Base-by-base conservation (phyloP, 257 asterid species). In the Nicotiana obtusifolia region DNA sequence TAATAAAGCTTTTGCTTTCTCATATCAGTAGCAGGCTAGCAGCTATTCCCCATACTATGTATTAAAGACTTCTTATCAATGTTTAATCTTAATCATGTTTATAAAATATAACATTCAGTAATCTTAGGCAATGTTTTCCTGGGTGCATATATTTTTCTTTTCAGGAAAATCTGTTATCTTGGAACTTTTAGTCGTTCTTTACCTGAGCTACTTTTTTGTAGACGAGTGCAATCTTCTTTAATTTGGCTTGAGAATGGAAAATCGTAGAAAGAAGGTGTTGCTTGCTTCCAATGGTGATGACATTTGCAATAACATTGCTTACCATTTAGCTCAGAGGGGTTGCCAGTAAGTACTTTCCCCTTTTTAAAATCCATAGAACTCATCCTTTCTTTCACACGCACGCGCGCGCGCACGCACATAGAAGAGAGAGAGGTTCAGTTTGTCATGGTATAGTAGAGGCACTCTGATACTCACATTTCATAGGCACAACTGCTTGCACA, bases 211-310 rank as follows among this genome's bases (percentile, higher is more conserved):
- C 44, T 47, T 44, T 24, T 20, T 49, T 73, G 79, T 16, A 47
- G 41, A 22, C 2, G 41, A 57, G 44, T 47, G 79, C 15, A 20
- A 14, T 73, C 56, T 24, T 64, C 66, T 30, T 41, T 80, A 22
- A 11, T 28, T 64, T 47, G 19, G 13, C 76, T 52, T 31, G 31
- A 20, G 68, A 20, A 91, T 89, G 93, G 92, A 80, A 41, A 84
- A 77, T 71, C 84, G 88, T 35, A 88, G 86, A 17, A 95, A 93
- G 91, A 92, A 85, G 71, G 97, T 95, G 79, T 81, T 93, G 88
- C 94, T 95, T n/a, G 90, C 97, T 81, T 93, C 97, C 83, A 90
- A 82, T 80, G 98, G 93, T 82, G 99, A 95, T 64, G 87, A 89
- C 66, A 87, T 95, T 26, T 95, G 97, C 69, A 76, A 87, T 81